phyloP scores from a whole-genome alignment of 140 eudicot genomes.

The Oenanthe javanica region DNA sequence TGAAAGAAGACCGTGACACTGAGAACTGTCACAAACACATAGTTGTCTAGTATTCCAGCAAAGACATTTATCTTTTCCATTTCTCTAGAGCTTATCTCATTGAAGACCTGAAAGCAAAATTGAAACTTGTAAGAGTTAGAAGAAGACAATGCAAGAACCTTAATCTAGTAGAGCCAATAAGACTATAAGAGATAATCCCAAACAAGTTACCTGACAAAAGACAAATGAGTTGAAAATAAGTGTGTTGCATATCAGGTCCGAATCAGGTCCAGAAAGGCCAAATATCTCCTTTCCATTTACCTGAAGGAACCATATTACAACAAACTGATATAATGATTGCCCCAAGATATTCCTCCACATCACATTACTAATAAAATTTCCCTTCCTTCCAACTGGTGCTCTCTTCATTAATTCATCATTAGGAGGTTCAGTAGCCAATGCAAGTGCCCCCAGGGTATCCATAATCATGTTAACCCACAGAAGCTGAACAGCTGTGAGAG shows the following conservation, averaged over 20 bases:
- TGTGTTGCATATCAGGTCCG: conserved; percentile 73
- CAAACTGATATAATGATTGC: conserved; percentile 76
- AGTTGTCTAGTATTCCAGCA: conserved; percentile 73
- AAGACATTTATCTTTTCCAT: conserved; percentile 85
- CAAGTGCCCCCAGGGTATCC: conserved; percentile 98
- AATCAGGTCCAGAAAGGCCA: conserved; percentile 46
- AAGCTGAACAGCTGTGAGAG: conserved; percentile 96
- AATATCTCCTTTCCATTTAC: conserved; percentile 49
- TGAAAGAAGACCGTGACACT: conserved; percentile 60
- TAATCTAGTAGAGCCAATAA: not conserved
- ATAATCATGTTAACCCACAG: conserved; percentile 99
- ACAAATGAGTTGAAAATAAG: conserved; percentile 89
- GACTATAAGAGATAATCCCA: not conserved
- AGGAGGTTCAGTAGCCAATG: conserved; percentile 98
- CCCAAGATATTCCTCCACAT: conserved; percentile 96
- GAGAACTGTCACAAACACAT: conserved; percentile 63
- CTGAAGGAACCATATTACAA: conserved; percentile 77
- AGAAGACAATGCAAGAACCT: not conserved
- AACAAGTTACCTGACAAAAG: conserved; percentile 77
- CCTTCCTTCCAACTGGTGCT: conserved; percentile 87
- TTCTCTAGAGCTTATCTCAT: conserved; percentile 76
- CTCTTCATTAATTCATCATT: conserved; percentile 89
- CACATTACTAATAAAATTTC: conserved; percentile 76
- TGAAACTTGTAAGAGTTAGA: not conserved
- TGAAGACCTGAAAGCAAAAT: conserved; percentile 63